Evolutionary conservation across 2,329 filamentous ascomycete species (phyloP).

Genomic region (Seiridium cupressi): DNA sequence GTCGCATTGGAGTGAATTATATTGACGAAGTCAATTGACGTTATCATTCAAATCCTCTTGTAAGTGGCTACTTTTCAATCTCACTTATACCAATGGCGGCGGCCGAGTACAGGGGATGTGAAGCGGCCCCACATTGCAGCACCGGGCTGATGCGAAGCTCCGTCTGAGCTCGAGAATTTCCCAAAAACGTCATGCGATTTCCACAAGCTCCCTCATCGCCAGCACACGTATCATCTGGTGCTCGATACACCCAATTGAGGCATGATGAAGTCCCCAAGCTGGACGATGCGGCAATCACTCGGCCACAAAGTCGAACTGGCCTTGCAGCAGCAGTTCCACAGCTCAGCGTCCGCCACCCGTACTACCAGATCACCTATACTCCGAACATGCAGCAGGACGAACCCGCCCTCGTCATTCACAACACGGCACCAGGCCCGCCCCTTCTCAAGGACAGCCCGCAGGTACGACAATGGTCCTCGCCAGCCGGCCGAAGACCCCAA

Average conservation of each 20-base stretch:
- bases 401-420: slow-evolving; percentile 10
- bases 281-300: slow-evolving; percentile 19
- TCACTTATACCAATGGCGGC: not conserved
- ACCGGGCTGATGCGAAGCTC: not conserved
- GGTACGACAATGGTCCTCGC: slow-evolving; percentile 17
- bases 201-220: not conserved
- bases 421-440: not conserved
- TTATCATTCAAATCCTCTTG: too few relatives aligned
- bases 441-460: slow-evolving; percentile 20
- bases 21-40: too few relatives aligned
- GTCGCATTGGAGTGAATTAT: too few relatives aligned
- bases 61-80: too few relatives aligned
- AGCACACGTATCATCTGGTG: not conserved
- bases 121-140: slow-evolving; percentile 1
- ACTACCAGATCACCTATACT: not conserved
- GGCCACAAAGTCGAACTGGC: slow-evolving; percentile 21
- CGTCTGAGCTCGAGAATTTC: not conserved
- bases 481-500: slow-evolving; percentile 69
- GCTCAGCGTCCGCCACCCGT: not conserved
- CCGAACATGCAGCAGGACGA: not conserved
- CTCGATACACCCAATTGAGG: too few relatives aligned
- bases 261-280: slow-evolving; percentile 22
- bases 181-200: slow-evolving; percentile 5
- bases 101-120: not conserved
- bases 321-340: slow-evolving; percentile 20